Percentiles rank a stretch among this genome's conserved stretches.
Conservation (phyloP, 257 asterid genomes). For the Nicotiana tabacum region DNA sequence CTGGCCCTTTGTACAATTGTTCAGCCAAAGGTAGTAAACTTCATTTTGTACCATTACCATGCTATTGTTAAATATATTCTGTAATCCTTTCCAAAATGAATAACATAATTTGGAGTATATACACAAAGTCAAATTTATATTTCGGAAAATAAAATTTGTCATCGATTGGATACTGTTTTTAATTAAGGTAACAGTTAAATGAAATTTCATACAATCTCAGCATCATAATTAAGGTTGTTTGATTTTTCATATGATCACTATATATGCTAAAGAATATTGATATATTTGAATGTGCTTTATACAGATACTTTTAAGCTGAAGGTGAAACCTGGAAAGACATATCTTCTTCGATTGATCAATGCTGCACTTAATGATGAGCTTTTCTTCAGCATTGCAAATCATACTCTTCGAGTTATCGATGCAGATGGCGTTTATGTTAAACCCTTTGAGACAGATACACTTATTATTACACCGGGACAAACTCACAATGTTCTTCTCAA, state of each 20-base stretch:
- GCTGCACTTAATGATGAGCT: constrained; percentile 63
- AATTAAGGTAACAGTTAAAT: no score
- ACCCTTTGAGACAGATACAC: constrained; percentile 38
- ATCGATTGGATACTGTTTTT: no score
- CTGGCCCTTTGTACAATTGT: constrained; percentile 54
- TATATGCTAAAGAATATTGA: not conserved
- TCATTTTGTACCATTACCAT: not conserved
- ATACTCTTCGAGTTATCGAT: constrained; percentile 40
- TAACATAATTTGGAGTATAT: not conserved
- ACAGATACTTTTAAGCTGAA: constrained; percentile 48
- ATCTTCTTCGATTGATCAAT: constrained; percentile 59
- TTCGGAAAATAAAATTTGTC: no score
- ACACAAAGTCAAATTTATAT: no score
- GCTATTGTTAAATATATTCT: not conserved
- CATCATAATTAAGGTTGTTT: no score
- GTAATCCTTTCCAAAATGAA: not conserved
- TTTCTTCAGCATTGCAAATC: constrained; percentile 55
- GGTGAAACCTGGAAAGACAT: constrained; percentile 53
- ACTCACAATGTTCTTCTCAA: constrained; percentile 46
- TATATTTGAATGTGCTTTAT: not conserved
- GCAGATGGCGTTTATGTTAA: constrained; percentile 49
- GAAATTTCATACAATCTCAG: no score
- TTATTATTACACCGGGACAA: constrained; percentile 55
- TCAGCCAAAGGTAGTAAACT: constrained; percentile 42
- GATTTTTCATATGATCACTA: no score